Percentiles rank a stretch among this genome's conserved stretches.
phyloP scores from a whole-genome alignment of 2,329 filamentous ascomycete genomes.

The Colletotrichum horii region DNA sequence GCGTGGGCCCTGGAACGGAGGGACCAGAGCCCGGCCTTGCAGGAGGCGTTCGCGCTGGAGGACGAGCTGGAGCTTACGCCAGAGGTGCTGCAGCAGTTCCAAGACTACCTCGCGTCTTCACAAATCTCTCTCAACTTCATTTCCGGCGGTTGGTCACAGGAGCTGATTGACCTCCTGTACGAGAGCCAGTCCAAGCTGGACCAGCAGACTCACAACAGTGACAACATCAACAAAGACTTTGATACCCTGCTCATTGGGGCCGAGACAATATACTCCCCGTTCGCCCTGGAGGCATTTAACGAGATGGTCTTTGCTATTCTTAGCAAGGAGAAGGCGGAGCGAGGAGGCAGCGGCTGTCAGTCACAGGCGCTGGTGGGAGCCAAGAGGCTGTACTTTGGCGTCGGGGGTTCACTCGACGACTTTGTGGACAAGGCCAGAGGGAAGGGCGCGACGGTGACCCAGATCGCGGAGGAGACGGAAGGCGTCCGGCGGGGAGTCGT shows the following conservation, averaged over 20 bases:
- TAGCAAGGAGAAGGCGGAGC: constrained; percentile 43
- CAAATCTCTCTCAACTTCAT: constrained; percentile 68
- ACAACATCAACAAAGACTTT: background rate
- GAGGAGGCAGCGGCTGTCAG: constrained; percentile 2
- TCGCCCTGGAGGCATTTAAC: constrained; percentile 71
- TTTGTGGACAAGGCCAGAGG: constrained; percentile 62
- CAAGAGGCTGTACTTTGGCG: constrained; percentile 84
- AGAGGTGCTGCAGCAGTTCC: constrained; percentile 64
- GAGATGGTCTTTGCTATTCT: constrained; percentile 69
- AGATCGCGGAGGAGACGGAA: constrained; percentile 62
- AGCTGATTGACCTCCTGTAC: constrained; percentile 66
- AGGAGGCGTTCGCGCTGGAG: constrained; percentile 52
- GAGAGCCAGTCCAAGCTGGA: constrained; percentile 21
- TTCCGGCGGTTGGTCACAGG: constrained; percentile 76
- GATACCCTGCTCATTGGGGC: constrained; percentile 69
- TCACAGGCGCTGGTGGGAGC: constrained; percentile 68
- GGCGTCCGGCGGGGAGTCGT: constrained; percentile 69
- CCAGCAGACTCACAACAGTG: background rate
- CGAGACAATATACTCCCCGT: constrained; percentile 84
- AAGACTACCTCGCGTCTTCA: constrained; percentile 50
- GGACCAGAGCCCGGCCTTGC: constrained; percentile 40
- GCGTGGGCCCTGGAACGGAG: constrained; percentile 64
- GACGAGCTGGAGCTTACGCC: constrained; percentile 70
- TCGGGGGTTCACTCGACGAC: constrained; percentile 81
- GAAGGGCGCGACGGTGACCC: constrained; percentile 53